phyloP scores from a whole-genome alignment of 768 basidiomycete species.

The Tricholoma terreum region DNA sequence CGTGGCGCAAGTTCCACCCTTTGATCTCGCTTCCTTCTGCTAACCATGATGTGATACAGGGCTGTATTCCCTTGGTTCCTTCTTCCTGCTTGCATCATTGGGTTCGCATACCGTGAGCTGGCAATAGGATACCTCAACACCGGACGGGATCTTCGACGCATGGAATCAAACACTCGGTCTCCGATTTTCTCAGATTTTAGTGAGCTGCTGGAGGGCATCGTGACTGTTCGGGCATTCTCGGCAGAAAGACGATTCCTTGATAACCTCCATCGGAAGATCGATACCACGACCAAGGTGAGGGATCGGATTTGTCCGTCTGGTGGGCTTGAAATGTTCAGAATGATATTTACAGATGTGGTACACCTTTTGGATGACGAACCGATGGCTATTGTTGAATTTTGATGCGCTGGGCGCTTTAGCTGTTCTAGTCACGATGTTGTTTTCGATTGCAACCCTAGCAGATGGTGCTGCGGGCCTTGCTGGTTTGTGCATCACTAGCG shows the following conservation, averaged over 20 bases:
- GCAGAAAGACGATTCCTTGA: slow-evolving; percentile 77
- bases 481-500: slow-evolving; percentile 74
- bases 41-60: slow-evolving; percentile 27
- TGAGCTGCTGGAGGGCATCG: slow-evolving; percentile 83
- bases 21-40: slow-evolving; percentile 1
- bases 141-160: slow-evolving; percentile 79
- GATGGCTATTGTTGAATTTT: slow-evolving; percentile 83
- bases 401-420: slow-evolving; percentile 73
- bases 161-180: slow-evolving; percentile 86
- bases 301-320: background rate
- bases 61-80: slow-evolving; percentile 81
- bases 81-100: slow-evolving; percentile 71
- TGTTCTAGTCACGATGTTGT: slow-evolving; percentile 72
- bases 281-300: slow-evolving; percentile 69
- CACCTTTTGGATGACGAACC: slow-evolving; percentile 85
- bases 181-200: slow-evolving; percentile 84
- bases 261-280: slow-evolving; percentile 68
- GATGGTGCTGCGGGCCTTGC: slow-evolving; percentile 61
- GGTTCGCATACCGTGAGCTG: slow-evolving; percentile 66
- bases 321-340: background rate
- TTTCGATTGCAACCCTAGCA: slow-evolving; percentile 61
- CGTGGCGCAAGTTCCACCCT: slow-evolving; percentile 48
- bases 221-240: slow-evolving; percentile 91
- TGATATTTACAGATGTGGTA: slow-evolving; percentile 66
- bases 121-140: slow-evolving; percentile 75